Evolutionary conservation across 164 flowering plant genomes (phyloP), one percentile per base, ranked within the genome.

Genomic region (Chloranthus sessilifolius): DNA sequence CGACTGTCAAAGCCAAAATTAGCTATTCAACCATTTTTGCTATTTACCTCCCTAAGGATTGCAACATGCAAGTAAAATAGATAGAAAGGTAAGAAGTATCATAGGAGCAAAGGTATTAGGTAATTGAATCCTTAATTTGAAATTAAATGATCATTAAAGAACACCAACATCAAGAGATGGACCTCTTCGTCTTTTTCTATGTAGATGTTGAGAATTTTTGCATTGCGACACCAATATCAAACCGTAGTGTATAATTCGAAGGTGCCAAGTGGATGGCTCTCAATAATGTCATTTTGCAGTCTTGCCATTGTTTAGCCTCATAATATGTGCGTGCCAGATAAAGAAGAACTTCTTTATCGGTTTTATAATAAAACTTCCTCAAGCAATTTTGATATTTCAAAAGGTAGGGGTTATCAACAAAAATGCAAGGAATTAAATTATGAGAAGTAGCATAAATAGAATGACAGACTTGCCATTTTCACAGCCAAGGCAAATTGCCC

Each of bases 351-450:
- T 33, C 8, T 7, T 7, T 33, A 12, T 33, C 12, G 12, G 36
- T 33, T 7, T 7, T 33, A 33, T 33, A 12, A 12, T 33, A 33
- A 33, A 33, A 33, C 36, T 33, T 33, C 12, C 36, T 7, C 36
- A 33, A 12, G 36, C 36, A 33, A 33, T 33, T 33, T 33, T 33
- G 36, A 33, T 33, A 33, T n/a, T n/a, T n/a, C n/a, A n/a, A n/a
- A 37, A 44, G 53, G 44, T 16, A 47, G 48, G 28, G 16, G 38
- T 7, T 19, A 57, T 20, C 25, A 50, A 17, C 15, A 37, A 17
- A 39, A 54, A 21, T 27, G 12, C 33, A 59, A n/a, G n/a, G n/a
- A n/a, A n/a, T 23, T 0, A 57, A n/a, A 40, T 35, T n/a, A 0
- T 36, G 25, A n/a, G 3, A 8, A 9, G 14, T 20, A 30, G 26